A percentile compares a stretch with the other conserved stretches of the same genome.
These are phyloP conservation scores for Miamiensis avidus DNA, from an alignment of 169 alveolate genomes.

Conservation along the genomic window DNA sequence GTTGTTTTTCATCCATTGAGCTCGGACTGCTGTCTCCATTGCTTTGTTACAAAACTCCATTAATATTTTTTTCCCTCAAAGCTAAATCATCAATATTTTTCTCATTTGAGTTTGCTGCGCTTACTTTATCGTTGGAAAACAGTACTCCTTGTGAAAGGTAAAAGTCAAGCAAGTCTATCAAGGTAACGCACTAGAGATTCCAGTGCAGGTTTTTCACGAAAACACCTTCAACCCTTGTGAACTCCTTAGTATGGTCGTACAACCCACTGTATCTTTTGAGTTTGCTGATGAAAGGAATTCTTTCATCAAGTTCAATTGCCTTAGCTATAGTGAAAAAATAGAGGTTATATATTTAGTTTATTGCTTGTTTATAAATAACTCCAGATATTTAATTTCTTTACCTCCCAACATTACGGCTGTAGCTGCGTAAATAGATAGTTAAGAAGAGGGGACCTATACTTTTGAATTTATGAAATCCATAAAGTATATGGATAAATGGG, in stretches of 20 bases:
- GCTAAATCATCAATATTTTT: background rate
- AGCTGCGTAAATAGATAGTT: slow-evolving; percentile 32
- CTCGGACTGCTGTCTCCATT: background rate
- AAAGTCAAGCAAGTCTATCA: slow-evolving; percentile 32
- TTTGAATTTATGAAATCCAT: slow-evolving; percentile 9
- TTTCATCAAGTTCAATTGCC: slow-evolving; percentile 46
- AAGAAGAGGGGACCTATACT: background rate
- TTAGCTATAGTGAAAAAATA: slow-evolving; percentile 24
- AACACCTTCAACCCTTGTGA: slow-evolving; percentile 25
- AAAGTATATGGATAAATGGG: slow-evolving; percentile 9
- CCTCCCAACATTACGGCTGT: slow-evolving; percentile 47
- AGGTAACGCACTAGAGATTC: slow-evolving; percentile 44
- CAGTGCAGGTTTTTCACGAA: slow-evolving; percentile 24
- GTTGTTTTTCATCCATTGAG: background rate
- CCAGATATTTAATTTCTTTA: background rate
- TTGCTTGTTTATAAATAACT: background rate
- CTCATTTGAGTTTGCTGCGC: background rate
- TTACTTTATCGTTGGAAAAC: slow-evolving; percentile 7
- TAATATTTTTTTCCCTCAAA: background rate
- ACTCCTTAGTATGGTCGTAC: slow-evolving; percentile 14
- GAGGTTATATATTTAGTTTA: background rate
- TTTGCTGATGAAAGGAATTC: slow-evolving; percentile 50
- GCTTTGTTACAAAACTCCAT: background rate
- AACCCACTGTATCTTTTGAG: slow-evolving; percentile 35
- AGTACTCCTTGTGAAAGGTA: slow-evolving; percentile 29